Evolutionary conservation across 2,329 filamentous ascomycete species (phyloP).

Genomic region (Chaetothyriales sp.): DNA sequence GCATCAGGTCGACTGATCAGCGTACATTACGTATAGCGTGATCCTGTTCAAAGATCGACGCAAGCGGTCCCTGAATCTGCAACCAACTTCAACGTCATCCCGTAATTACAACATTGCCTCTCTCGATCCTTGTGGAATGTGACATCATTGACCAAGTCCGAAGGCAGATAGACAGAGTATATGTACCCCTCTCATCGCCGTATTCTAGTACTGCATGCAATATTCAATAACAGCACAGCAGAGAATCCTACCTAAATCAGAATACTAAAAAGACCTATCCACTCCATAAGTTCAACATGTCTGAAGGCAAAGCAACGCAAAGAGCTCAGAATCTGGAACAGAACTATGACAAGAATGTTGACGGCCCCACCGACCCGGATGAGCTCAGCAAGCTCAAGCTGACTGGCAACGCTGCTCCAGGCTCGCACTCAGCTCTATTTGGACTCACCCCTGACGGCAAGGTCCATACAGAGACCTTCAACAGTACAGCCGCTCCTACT

Average conservation of each 20-base stretch:
- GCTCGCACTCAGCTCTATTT: conserved; percentile 17
- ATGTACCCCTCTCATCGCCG: too few relatives aligned
- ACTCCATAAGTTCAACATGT: too few relatives aligned
- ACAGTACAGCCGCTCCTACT: conserved; percentile 2
- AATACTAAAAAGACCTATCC: too few relatives aligned
- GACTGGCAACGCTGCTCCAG: conserved; percentile 9
- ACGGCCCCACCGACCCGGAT: conserved; percentile 4
- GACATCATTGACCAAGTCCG: neutral
- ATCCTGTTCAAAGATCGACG: neutral
- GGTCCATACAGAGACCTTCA: conserved; percentile 3
- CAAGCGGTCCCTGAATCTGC: neutral
- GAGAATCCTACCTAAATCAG: too few relatives aligned
- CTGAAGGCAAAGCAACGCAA: neutral
- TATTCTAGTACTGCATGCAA: too few relatives aligned
- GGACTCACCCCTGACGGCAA: conserved; percentile 15
- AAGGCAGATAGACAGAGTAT: neutral
- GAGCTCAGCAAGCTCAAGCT: conserved; percentile 6
- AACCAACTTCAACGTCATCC: neutral
- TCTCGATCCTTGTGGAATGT: neutral
- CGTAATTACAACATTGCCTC: neutral
- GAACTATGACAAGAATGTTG: conserved; percentile 12
- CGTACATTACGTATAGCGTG: neutral
- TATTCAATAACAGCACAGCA: too few relatives aligned
- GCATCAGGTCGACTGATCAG: neutral
- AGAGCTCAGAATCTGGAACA: conserved; percentile 3